Conservation (phyloP, 495 filamentous ascomycete genomes). For the Podospora australis region DNA sequence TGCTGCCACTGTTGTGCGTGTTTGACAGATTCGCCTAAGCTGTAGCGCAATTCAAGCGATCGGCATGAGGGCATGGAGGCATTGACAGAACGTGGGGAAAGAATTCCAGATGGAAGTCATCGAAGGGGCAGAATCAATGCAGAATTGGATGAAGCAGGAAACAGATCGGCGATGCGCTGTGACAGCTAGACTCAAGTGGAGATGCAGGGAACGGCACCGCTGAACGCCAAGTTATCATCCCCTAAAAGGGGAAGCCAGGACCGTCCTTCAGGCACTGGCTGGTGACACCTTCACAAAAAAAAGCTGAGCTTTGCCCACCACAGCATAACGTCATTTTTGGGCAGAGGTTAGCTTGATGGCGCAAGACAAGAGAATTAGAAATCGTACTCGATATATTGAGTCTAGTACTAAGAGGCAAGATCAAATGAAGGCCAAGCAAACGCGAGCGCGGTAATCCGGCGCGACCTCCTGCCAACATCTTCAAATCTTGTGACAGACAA, state of each 20-base stretch:
- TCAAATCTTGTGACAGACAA: no score
- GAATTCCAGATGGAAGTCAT: neutral
- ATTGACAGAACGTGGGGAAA: neutral
- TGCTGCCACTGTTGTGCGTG: no score
- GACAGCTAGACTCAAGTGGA: neutral
- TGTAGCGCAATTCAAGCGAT: neutral
- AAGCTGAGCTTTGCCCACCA: neutral
- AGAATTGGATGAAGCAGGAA: neutral
- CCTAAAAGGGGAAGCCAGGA: neutral
- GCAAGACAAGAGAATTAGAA: no score
- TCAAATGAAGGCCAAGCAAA: slow-evolving; percentile 3
- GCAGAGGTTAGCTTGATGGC: no score
- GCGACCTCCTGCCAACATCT: neutral
- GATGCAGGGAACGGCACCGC: no score
- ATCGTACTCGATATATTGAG: no score
- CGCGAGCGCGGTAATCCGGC: neutral
- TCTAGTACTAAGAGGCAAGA: no score
- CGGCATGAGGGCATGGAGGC: neutral
- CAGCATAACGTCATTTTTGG: no score
- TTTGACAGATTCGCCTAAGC: slow-evolving; percentile 1
- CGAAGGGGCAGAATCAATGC: neutral
- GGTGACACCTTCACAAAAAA: no score
- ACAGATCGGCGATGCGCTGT: neutral
- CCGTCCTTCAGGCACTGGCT: no score
- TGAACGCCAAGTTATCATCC: neutral